Conservation (phyloP, 495 filamentous ascomycete species). For the Xylaria bambusicola region DNA sequence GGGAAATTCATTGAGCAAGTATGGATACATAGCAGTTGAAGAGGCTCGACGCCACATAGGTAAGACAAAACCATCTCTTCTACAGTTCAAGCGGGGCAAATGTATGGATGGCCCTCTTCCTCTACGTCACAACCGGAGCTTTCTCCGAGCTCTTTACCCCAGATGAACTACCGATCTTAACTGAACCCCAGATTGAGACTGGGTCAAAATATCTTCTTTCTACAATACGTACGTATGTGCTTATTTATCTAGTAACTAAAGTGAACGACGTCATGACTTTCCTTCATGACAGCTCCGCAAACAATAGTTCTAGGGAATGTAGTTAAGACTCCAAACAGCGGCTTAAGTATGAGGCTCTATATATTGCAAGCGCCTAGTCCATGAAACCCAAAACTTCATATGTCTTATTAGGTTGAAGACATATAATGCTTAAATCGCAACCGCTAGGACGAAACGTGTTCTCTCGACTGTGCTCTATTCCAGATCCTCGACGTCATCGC, state of each 20-base stretch:
- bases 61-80: too few species aligned
- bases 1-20: too few species aligned
- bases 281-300: constrained; percentile 10
- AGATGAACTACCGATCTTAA: not conserved
- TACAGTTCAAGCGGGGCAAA: too few species aligned
- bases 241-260: not conserved
- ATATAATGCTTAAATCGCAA: constrained; percentile 21
- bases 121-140: constrained; percentile 10
- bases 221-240: not conserved
- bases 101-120: not conserved
- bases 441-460: not conserved
- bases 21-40: too few species aligned
- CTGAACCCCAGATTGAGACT: not conserved
- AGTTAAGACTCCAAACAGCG: not conserved
- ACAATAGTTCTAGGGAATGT: not conserved
- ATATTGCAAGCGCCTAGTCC: too few species aligned
- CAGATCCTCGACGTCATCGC: constrained; percentile 30
- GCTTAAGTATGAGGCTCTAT: not conserved
- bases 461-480: not conserved
- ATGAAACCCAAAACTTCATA: not conserved
- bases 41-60: too few species aligned
- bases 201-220: not conserved
- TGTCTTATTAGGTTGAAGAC: not conserved
- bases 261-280: constrained; percentile 13
- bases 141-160: not conserved